Evolutionary conservation across 2,329 filamentous ascomycete genomes (phyloP).

Genomic region (Mollisia scopiformis): DNA sequence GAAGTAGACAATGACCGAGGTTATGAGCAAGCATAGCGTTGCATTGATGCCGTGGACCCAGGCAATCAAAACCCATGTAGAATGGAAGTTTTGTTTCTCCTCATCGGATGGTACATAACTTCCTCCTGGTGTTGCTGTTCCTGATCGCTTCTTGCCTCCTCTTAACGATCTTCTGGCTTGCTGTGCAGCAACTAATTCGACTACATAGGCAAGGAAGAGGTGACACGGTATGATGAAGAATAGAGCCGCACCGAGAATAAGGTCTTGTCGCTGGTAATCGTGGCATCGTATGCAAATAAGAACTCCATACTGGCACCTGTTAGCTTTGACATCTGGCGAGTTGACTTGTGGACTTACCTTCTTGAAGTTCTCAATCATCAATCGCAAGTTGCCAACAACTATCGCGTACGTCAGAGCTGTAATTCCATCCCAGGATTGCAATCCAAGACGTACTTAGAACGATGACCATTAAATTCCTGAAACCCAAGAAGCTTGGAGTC

Average conservation of each 20-base stretch:
- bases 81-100: conserved; percentile 66
- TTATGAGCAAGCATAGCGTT: conserved; percentile 76
- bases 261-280: conserved; percentile 79
- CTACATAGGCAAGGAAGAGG: conserved; percentile 85
- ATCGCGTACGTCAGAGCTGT: conserved; percentile 10
- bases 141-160: conserved; percentile 47
- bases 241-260: conserved; percentile 74
- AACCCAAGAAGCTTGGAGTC: conserved; percentile 86
- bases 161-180: conserved; percentile 73
- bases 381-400: conserved; percentile 91
- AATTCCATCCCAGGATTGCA: neutral
- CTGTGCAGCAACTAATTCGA: conserved; percentile 81
- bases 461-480: conserved; percentile 94
- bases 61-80: conserved; percentile 80
- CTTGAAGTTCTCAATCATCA: conserved; percentile 96
- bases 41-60: conserved; percentile 84
- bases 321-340: conserved; percentile 11
- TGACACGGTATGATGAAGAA: conserved; percentile 91
- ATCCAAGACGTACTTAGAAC: conserved; percentile 67
- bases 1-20: conserved; percentile 86
- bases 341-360: conserved; percentile 60
- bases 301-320: conserved; percentile 72
- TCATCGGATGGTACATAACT: conserved; percentile 40
- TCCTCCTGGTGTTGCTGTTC: conserved; percentile 36
- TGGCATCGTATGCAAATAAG: conserved; percentile 90